phyloP scores from a whole-genome alignment of 2,329 filamentous ascomycete species.

The Rutstroemia sydowiana region DNA sequence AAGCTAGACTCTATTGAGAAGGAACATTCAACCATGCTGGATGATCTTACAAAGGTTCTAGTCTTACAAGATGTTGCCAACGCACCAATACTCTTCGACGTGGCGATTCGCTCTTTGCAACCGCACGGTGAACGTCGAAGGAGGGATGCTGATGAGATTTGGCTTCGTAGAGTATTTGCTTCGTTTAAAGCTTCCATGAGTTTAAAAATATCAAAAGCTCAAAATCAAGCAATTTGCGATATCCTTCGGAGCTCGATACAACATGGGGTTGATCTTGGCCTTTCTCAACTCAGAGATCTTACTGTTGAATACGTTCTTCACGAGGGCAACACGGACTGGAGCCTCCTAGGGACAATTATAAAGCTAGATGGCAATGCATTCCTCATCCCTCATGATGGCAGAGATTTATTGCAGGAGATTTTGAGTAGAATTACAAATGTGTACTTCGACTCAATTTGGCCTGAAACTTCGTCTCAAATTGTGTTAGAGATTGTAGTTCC shows the following conservation, averaged over 20 bases:
- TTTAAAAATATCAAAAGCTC: slow-evolving; percentile 9
- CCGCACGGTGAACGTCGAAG: slow-evolving; percentile 36
- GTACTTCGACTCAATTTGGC: slow-evolving; percentile 18
- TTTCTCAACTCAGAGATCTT: slow-evolving; percentile 29
- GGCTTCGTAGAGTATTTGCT: slow-evolving; percentile 42
- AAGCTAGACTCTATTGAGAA: slow-evolving; percentile 18
- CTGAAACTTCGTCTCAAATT: slow-evolving; percentile 22
- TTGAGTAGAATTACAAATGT: slow-evolving; percentile 29
- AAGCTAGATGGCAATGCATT: slow-evolving; percentile 40
- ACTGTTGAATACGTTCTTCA: slow-evolving; percentile 24
- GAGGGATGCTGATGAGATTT: slow-evolving; percentile 39
- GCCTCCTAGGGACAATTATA: slow-evolving; percentile 36
- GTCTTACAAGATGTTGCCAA: slow-evolving; percentile 29
- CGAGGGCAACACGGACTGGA: slow-evolving; percentile 31
- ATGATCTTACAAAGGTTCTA: slow-evolving; percentile 19
- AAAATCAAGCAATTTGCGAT: slow-evolving; percentile 22
- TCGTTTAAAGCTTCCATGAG: slow-evolving; percentile 23
- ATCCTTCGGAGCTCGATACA: slow-evolving; percentile 33
- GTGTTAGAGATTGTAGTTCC: slow-evolving; percentile 32
- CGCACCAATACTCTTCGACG: slow-evolving; percentile 38
- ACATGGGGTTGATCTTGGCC: slow-evolving; percentile 30
- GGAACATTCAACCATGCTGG: slow-evolving; percentile 18
- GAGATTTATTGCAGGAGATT: slow-evolving; percentile 26
- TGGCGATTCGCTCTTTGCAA: slow-evolving; percentile 38
- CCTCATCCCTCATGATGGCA: slow-evolving; percentile 30